Conservation (phyloP, 176 grass and related monocot species). For the Carex kokanica region DNA sequence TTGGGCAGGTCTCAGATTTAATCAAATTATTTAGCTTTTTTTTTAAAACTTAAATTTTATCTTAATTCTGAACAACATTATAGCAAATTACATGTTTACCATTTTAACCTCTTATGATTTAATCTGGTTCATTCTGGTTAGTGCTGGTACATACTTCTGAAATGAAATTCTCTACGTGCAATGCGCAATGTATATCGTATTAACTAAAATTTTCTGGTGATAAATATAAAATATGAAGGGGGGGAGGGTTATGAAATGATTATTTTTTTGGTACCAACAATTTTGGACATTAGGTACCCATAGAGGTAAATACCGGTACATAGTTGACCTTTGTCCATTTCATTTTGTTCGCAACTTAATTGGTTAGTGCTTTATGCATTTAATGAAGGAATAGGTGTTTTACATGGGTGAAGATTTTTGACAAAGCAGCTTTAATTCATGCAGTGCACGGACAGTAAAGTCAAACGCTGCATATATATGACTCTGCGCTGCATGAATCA, state of each 20-base stretch:
- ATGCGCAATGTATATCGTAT: not conserved
- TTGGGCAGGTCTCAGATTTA: conserved; percentile 28
- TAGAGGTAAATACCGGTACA: not conserved
- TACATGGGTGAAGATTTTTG: not conserved
- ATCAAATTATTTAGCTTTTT: not conserved
- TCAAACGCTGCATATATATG: no score
- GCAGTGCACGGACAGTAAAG: no score
- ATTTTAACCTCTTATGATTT: not conserved
- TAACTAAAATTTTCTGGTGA: not conserved
- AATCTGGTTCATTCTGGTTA: not conserved
- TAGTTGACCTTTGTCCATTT: not conserved
- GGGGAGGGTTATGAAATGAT: not conserved
- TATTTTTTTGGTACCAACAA: not conserved
- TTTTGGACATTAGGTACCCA: not conserved
- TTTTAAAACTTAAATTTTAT: not conserved
- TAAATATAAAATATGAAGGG: not conserved
- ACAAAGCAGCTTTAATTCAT: no score
- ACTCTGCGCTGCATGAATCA: no score
- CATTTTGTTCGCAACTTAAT: no score
- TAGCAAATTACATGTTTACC: not conserved
- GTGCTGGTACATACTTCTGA: not conserved
- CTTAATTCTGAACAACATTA: not conserved
- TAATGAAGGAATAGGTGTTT: not conserved
- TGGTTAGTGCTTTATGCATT: not conserved
- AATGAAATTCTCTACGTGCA: not conserved